Percentiles rank a stretch among this genome's conserved stretches.
These are phyloP conservation scores for Yamadazyma sp. DNA, from an alignment of 1,139 yeast genomes.

Conservation along the genomic window DNA sequence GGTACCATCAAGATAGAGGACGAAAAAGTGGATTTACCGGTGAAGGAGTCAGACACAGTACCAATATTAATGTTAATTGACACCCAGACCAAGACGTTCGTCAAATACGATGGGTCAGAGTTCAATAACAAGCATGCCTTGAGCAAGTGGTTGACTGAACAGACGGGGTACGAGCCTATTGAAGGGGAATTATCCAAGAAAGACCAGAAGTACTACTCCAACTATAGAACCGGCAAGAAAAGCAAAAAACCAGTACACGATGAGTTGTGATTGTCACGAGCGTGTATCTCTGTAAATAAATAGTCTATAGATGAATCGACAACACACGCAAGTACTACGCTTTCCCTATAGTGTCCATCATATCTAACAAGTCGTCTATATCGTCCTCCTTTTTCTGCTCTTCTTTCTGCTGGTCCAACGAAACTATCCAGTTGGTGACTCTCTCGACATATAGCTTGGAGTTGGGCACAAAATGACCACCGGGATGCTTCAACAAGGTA, in stretches of 20 bases:
- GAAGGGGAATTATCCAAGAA: conserved; percentile 44
- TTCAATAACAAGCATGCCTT: conserved; percentile 33
- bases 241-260: conserved; percentile 26
- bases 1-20: conserved; percentile 20
- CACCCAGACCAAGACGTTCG: conserved; percentile 20
- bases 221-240: conserved; percentile 33
- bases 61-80: conserved; percentile 35
- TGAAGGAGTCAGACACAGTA: conserved; percentile 16
- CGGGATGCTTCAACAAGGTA: conserved; percentile 66
- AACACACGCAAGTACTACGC: conserved; percentile 2
- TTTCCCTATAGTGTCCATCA: conserved; percentile 38
- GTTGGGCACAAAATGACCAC: conserved; percentile 86
- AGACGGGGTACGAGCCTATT: conserved; percentile 27
- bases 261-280: conserved; percentile 33
- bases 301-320: conserved; percentile 1
- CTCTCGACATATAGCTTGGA: conserved; percentile 59
- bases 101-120: conserved; percentile 23
- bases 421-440: conserved; percentile 55
- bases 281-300: too few species aligned
- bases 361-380: conserved; percentile 33
- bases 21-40: conserved; percentile 22
- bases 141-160: conserved; percentile 34
- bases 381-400: conserved; percentile 23
- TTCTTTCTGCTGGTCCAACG: conserved; percentile 13
- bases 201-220: conserved; percentile 29